phyloP scores from a whole-genome alignment of 345 rosid species.

The Citrus unshiu region DNA sequence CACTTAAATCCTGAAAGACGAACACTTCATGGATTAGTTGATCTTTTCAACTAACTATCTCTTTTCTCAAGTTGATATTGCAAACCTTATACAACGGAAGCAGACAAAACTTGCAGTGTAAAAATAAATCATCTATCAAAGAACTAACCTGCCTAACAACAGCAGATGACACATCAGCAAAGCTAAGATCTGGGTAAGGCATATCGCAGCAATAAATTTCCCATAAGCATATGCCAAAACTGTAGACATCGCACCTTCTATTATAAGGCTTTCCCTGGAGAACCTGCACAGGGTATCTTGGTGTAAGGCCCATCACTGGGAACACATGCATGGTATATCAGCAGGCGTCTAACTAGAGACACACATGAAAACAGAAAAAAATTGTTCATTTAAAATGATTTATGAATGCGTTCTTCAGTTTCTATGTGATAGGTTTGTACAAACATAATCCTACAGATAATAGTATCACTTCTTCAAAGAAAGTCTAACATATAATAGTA shows the following conservation, averaged over 20 bases:
- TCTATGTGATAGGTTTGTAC: neutral
- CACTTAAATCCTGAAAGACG: neutral
- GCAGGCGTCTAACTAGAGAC: neutral
- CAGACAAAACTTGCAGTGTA: neutral
- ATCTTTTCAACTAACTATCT: neutral
- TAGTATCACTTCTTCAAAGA: conserved; percentile 3
- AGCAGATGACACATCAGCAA: conserved; percentile 72
- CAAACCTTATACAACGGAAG: neutral
- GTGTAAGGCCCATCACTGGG: neutral
- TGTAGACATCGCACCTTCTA: conserved; percentile 90
- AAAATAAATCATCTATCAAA: neutral
- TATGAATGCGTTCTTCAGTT: neutral
- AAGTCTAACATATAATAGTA: neutral
- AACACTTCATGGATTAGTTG: neutral
- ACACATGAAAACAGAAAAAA: neutral
- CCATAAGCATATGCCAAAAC: conserved; percentile 97
- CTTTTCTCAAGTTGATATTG: neutral
- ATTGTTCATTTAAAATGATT: neutral
- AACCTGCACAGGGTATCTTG: conserved; percentile 40
- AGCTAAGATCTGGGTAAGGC: conserved; percentile 88
- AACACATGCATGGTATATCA: neutral
- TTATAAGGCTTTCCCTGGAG: conserved; percentile 92
- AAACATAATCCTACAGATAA: neutral
- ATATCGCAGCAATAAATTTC: conserved; percentile 95
- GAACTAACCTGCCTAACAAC: conserved; percentile 80